Conservation (phyloP, 805 yeast species). For the Candida alai region DNA sequence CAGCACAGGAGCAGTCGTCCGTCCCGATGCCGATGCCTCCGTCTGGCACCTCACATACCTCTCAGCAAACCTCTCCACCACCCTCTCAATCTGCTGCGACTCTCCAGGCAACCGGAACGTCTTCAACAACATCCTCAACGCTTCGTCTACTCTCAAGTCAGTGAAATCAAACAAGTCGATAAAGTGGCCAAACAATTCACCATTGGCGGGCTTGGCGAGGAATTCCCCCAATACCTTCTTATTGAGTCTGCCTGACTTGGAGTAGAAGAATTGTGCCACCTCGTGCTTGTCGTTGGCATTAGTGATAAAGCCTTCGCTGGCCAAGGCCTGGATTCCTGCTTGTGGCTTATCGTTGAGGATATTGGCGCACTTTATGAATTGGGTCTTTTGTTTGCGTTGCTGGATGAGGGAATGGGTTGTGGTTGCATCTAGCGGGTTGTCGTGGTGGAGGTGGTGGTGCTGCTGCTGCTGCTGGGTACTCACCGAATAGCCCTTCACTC, state of each 20-base stretch:
- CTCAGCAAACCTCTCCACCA: constrained; percentile 81
- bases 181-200: constrained; percentile 57
- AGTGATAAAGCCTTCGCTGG: constrained; percentile 61
- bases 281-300: constrained; percentile 47
- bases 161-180: constrained; percentile 70
- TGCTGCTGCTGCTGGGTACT: constrained; percentile 6
- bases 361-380: constrained; percentile 72
- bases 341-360: constrained; percentile 76
- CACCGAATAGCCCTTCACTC: constrained; percentile 39
- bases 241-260: constrained; percentile 76
- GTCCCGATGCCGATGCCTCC: too few species aligned
- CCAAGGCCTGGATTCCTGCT: constrained; percentile 63
- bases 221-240: constrained; percentile 85
- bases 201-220: constrained; percentile 71
- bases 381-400: constrained; percentile 57
- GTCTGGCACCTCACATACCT: constrained; percentile 66
- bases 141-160: constrained; percentile 86
- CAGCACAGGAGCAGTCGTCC: background rate
- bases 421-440: constrained; percentile 8
- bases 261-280: constrained; percentile 72
- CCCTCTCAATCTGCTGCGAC: constrained; percentile 92
- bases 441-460: too few species aligned
- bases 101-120: constrained; percentile 95
- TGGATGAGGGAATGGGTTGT: constrained; percentile 30
- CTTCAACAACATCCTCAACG: constrained; percentile 74